A percentile compares a stretch with the other conserved stretches of the same genome.
These are phyloP conservation scores for Amphichorda felina DNA, from an alignment of 2,329 filamentous ascomycete species.

Conservation along the genomic window DNA sequence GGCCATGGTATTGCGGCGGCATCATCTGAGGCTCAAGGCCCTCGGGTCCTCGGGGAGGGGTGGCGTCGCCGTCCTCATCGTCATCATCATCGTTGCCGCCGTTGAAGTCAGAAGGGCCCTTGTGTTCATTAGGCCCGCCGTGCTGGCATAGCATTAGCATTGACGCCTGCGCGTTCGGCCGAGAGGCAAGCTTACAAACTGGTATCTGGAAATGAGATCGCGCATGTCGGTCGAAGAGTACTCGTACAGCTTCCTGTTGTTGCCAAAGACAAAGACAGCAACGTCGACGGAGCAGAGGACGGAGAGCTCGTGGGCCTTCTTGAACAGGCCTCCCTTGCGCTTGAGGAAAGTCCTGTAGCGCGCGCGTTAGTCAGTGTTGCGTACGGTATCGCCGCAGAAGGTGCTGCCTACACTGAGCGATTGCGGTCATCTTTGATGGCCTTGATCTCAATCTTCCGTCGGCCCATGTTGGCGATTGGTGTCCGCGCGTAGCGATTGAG, in stretches of 20 bases:
- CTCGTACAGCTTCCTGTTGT: constrained; percentile 98
- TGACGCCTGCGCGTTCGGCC: constrained; percentile 1
- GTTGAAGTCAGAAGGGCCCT: constrained; percentile 85
- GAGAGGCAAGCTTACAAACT: constrained; percentile 62
- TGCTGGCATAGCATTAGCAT: constrained; percentile 44
- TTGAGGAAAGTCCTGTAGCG: constrained; percentile 79
- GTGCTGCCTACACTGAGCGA: constrained; percentile 74
- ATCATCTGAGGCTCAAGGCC: constrained; percentile 29
- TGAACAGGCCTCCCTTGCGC: constrained; percentile 96
- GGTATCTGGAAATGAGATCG: constrained; percentile 76
- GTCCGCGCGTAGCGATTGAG: constrained; percentile 4
- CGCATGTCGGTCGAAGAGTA: constrained; percentile 92
- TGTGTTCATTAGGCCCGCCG: constrained; percentile 88
- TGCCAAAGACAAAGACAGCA: constrained; percentile 95
- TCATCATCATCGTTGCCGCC: constrained; percentile 81
- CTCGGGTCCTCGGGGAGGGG: constrained; percentile 56
- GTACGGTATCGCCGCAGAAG: neutral
- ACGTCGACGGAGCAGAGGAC: constrained; percentile 98
- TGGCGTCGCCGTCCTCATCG: constrained; percentile 57
- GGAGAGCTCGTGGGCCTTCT: constrained; percentile 97
- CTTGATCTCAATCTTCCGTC: constrained; percentile 99
- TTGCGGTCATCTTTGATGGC: constrained; percentile 98
- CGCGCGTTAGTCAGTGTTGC: neutral
- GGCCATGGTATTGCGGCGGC: constrained; percentile 3
- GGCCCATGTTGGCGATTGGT: constrained; percentile 55